Base-by-base conservation (phyloP, 805 yeast genomes). In the Candida rishiriensis region DNA sequence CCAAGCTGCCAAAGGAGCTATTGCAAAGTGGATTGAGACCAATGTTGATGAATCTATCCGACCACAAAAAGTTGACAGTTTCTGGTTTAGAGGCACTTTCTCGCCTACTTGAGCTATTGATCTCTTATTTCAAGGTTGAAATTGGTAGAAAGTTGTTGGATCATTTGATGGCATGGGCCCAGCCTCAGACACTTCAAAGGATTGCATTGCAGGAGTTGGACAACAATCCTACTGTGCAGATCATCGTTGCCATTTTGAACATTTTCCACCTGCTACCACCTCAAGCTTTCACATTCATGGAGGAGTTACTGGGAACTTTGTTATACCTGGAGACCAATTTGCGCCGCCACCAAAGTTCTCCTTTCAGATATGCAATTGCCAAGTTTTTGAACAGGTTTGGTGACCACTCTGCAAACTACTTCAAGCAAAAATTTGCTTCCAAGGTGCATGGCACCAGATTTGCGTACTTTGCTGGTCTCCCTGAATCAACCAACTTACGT, bases 21-120 rank as follows among this genome's bases (percentile, higher is more conserved):
- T 69, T 93, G n/a, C 99, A 95, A 63, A 88, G 84, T 60, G 98
- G 99, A 0, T 71, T 93, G 41, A 79, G 96, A 48, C 99, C 99
- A 2, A 89, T 93, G 85, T 68, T 93, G 49, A 87, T 91, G 90
- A 91, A 91, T 54, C 70, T 93, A 29, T 88, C 97, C 0, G 99
- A 93, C 57, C 96, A 89, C 63, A 88, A 88, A 63, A 84, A 91
- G 45, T 69, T 93, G 39, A 87, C 96, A 0, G 93, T 88, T 1
- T 76, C 88, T 1, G 97, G 97, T 2, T 70, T 93, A 15, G 96
- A 91, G 57, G 97, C 98, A 0, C 70, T 93, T 17, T 95, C 97
- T 0, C 72, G 95, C 36, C 71, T 93, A 29, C 71, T 93, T 35
- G 97, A 91, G 57, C 70, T 95, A 17, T 70, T 93, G 52, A 89